Evolutionary conservation across 2,329 filamentous ascomycete species (phyloP).

Genomic region (Cercospora sesami): DNA sequence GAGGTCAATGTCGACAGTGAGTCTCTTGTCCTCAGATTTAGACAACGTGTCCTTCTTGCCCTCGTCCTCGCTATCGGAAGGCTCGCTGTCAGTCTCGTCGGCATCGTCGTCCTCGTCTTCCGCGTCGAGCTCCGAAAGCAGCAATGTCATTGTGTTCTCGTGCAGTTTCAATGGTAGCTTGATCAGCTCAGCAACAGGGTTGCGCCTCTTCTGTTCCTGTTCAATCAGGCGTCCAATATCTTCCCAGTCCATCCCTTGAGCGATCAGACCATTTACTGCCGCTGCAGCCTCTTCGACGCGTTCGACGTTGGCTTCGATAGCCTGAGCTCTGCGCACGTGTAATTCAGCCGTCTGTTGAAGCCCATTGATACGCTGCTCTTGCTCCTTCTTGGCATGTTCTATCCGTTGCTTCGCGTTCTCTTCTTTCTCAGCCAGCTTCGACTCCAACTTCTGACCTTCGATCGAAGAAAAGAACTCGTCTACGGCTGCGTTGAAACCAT

Average conservation of each 20-base stretch:
- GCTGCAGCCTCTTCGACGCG: slow-evolving; percentile 90
- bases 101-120: slow-evolving; percentile 60
- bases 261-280: slow-evolving; percentile 86
- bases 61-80: slow-evolving; percentile 62
- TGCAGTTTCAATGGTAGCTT: slow-evolving; percentile 82
- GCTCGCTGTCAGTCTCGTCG: slow-evolving; percentile 66
- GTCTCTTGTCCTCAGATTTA: slow-evolving; percentile 44
- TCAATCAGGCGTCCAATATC: slow-evolving; percentile 87
- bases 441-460: slow-evolving; percentile 89
- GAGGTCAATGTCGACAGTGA: slow-evolving; percentile 84
- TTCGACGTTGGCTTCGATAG: slow-evolving; percentile 87
- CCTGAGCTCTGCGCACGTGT: slow-evolving; percentile 83
- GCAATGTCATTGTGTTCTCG: slow-evolving; percentile 83
- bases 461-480: slow-evolving; percentile 97
- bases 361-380: slow-evolving; percentile 79
- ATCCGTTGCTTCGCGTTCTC: slow-evolving; percentile 78
- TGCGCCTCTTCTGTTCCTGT: slow-evolving; percentile 75
- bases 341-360: slow-evolving; percentile 77
- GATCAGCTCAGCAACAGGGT: slow-evolving; percentile 84
- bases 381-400: slow-evolving; percentile 79
- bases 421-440: slow-evolving; percentile 77
- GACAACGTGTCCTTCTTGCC: slow-evolving; percentile 43
- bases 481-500: slow-evolving; percentile 87
- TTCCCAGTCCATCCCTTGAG: slow-evolving; percentile 96
- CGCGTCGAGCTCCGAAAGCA: slow-evolving; percentile 69